phyloP scores from a whole-genome alignment of 1,284 basidiomycete genomes.

The Cutaneotrichosporon spelunceum region DNA sequence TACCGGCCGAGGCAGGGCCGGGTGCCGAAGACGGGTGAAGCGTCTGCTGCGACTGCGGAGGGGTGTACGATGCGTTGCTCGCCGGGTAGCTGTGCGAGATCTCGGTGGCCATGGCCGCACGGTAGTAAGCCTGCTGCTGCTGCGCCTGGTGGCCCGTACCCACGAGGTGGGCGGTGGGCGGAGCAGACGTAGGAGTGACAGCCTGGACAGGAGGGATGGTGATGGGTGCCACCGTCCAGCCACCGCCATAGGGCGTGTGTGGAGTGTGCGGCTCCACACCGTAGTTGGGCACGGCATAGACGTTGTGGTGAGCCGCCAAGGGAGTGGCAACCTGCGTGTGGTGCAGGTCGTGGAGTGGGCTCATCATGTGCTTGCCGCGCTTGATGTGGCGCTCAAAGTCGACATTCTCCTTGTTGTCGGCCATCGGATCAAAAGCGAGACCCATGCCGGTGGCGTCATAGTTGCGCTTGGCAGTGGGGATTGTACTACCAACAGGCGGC shows the following conservation, averaged over 20 bases:
- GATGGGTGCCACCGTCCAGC: conserved; percentile 20
- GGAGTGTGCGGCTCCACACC: conserved; percentile 11
- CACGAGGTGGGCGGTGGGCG: conserved; percentile 1
- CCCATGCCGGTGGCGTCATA: conserved; percentile 12
- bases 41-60: conserved; percentile 13
- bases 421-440: conserved; percentile 15
- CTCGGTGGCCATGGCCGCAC: conserved; percentile 11
- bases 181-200: conserved; percentile 1
- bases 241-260: conserved; percentile 16
- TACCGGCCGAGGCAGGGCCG: not conserved
- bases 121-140: conserved; percentile 20
- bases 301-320: conserved; percentile 22
- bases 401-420: conserved; percentile 24
- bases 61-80: conserved; percentile 9
- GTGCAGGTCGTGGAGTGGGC: conserved; percentile 8
- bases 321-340: conserved; percentile 16
- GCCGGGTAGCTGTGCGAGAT: conserved; percentile 15
- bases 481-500: conserved; percentile 26
- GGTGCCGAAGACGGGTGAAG: not conserved
- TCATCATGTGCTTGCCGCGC: conserved; percentile 20
- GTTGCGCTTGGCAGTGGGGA: conserved; percentile 18
- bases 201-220: conserved; percentile 9
- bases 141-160: conserved; percentile 10
- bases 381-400: conserved; percentile 21
- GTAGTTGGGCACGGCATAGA: conserved; percentile 24